Conservation (phyloP, 1,284 basidiomycete species). For the Microbotryum violaceum region DNA sequence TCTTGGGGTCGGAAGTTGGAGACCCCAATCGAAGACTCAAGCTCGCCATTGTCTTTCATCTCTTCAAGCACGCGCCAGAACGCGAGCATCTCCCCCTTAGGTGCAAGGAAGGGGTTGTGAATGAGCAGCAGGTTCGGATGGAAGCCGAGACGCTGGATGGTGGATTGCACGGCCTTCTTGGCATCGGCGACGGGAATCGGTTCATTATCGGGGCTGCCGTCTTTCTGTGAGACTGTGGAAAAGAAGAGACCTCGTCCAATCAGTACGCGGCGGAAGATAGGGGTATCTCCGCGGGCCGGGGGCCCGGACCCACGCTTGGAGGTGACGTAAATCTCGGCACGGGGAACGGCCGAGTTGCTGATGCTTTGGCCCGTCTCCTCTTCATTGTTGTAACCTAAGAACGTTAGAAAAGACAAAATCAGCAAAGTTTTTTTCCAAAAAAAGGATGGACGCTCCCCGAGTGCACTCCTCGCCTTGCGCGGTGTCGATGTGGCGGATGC, state of each 20-base stretch:
- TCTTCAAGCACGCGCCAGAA: slow-evolving; percentile 34
- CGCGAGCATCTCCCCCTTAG: slow-evolving; percentile 25
- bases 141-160: slow-evolving; percentile 4
- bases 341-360: slow-evolving; percentile 12
- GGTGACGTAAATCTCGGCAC: slow-evolving; percentile 23
- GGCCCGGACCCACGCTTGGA: slow-evolving; percentile 21
- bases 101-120: slow-evolving; percentile 31
- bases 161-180: not conserved
- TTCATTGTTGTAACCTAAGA: slow-evolving; percentile 30
- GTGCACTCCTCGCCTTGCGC: slow-evolving; percentile 21
- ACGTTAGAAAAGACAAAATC: too few relatives aligned
- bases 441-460: too few relatives aligned
- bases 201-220: slow-evolving; percentile 1
- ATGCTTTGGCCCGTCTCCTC: slow-evolving; percentile 25
- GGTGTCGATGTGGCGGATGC: slow-evolving; percentile 31
- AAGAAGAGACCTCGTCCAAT: not conserved
- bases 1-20: slow-evolving; percentile 36
- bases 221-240: slow-evolving; percentile 9
- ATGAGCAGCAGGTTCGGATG: slow-evolving; percentile 20
- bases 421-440: not conserved
- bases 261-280: not conserved
- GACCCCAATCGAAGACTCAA: slow-evolving; percentile 31
- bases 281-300: not conserved
- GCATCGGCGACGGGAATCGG: slow-evolving; percentile 4
- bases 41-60: slow-evolving; percentile 33